These are phyloP conservation scores for Rhodotorula babjevae DNA, from an alignment of 768 basidiomycete species.

Conservation along the genomic window DNA sequence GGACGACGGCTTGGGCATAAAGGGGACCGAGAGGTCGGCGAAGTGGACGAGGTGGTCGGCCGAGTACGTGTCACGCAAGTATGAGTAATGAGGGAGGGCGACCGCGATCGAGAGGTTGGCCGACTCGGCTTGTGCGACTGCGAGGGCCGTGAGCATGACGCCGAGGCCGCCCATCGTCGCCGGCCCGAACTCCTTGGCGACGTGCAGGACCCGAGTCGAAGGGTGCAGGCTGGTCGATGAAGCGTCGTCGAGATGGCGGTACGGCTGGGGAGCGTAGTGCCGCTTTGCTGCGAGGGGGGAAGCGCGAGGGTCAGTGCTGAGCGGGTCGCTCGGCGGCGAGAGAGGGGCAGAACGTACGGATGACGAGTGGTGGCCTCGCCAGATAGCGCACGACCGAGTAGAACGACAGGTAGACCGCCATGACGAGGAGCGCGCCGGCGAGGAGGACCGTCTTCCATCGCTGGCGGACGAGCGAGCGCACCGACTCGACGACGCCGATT, in stretches of 20 bases:
- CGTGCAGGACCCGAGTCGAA: constrained; percentile 21
- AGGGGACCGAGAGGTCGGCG: constrained; percentile 1
- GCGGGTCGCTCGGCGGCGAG: too few species aligned
- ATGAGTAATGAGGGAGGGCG: constrained; percentile 29
- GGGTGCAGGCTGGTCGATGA: not conserved
- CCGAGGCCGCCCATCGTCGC: constrained; percentile 32
- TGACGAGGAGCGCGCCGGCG: too few species aligned
- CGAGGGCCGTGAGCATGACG: constrained; percentile 27
- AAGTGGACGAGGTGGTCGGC: not conserved
- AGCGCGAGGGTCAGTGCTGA: not conserved
- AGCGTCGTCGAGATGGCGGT: constrained; percentile 13
- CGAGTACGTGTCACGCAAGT: not conserved
- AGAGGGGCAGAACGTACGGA: not conserved
- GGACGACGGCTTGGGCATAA: not conserved
- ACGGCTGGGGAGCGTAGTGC: not conserved
- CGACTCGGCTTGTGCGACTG: constrained; percentile 20
- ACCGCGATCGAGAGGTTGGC: constrained; percentile 15
- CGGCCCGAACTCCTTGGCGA: constrained; percentile 32
- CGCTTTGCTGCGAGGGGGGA: not conserved
- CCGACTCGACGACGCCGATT: not conserved
- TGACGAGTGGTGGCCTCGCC: not conserved
- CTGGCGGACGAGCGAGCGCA: not conserved
- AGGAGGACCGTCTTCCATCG: not conserved
- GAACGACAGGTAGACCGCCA: not conserved
- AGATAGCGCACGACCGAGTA: not conserved